A percentile compares a stretch with the other conserved stretches of the same genome.
Conservation (phyloP, 305 asterid genomes). For the Striga hermonthica region DNA sequence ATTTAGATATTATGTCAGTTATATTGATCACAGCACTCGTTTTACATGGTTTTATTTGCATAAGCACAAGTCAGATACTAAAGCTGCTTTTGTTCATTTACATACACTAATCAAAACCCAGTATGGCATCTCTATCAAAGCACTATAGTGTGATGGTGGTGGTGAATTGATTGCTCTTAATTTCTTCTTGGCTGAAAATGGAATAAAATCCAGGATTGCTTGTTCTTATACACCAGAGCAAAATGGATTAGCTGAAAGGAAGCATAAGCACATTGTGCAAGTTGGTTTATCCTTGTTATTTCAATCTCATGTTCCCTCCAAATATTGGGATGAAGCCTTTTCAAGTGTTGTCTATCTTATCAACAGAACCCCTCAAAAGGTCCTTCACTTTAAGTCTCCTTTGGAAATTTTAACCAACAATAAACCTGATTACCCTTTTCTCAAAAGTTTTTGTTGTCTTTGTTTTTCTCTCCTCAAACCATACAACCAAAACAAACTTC, state of each 20-base stretch:
- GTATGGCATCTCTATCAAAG: neutral
- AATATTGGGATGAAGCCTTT: neutral
- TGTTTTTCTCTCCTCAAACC: neutral
- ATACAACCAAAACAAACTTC: too few species aligned
- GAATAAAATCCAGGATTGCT: too few species aligned
- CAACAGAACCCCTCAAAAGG: neutral
- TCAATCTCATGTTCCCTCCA: neutral
- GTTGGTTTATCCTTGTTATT: neutral
- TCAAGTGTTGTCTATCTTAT: neutral
- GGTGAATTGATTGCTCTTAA: neutral
- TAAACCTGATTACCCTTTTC: neutral
- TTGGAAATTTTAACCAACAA: neutral
- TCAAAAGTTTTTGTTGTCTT: neutral
- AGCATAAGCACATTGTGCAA: neutral
- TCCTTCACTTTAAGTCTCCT: neutral
- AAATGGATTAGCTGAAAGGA: neutral
- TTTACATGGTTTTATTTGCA: neutral
- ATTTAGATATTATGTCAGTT: neutral
- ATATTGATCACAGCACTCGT: neutral
- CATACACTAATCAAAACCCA: neutral
- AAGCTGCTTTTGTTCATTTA: neutral
- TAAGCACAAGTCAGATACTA: neutral
- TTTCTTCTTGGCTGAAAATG: neutral
- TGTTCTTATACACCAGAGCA: too few species aligned
- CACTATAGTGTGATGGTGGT: neutral